A percentile compares a stretch with the other conserved stretches of the same genome.
phyloP scores from a whole-genome alignment of 2,329 filamentous ascomycete genomes.

The Stemphylium lycopersici region DNA sequence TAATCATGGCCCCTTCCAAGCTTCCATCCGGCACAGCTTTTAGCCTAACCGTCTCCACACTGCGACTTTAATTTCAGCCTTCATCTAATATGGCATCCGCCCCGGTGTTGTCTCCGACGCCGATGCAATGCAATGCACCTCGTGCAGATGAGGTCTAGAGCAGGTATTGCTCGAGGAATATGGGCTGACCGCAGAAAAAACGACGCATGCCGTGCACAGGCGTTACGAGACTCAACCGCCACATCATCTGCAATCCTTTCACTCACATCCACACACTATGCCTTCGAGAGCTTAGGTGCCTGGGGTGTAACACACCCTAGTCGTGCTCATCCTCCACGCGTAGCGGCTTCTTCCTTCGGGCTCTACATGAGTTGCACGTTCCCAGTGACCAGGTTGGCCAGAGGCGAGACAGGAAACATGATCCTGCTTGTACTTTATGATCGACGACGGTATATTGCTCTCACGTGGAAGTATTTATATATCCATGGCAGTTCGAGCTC shows the following conservation, averaged over 20 bases:
- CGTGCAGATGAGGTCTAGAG: slow-evolving; percentile 29
- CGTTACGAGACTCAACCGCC: slow-evolving; percentile 9
- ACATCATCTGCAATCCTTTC: background rate
- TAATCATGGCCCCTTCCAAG: slow-evolving; percentile 31
- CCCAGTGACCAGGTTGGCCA: slow-evolving; percentile 12
- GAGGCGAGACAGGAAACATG: slow-evolving; percentile 1
- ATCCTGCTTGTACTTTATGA: background rate
- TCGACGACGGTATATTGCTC: slow-evolving; percentile 19
- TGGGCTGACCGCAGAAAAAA: slow-evolving; percentile 24
- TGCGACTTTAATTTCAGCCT: slow-evolving; percentile 36
- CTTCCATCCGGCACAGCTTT: slow-evolving; percentile 27
- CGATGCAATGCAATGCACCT: slow-evolving; percentile 22
- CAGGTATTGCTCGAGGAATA: slow-evolving; percentile 29
- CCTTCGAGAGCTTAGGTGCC: background rate
- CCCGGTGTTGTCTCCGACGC: slow-evolving; percentile 22
- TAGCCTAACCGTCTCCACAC: slow-evolving; percentile 40
- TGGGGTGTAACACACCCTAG: background rate
- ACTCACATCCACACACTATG: background rate
- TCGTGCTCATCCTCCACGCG: background rate
- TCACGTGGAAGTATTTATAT: slow-evolving; percentile 31
- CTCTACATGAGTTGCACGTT: slow-evolving; percentile 19
- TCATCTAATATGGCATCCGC: slow-evolving; percentile 33
- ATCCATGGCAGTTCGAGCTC: slow-evolving; percentile 9
- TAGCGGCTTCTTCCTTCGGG: background rate
- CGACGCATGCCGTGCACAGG: slow-evolving; percentile 26